Evolutionary conservation across 768 basidiomycete genomes (phyloP).

Genomic region (Polyporus arcularius): DNA sequence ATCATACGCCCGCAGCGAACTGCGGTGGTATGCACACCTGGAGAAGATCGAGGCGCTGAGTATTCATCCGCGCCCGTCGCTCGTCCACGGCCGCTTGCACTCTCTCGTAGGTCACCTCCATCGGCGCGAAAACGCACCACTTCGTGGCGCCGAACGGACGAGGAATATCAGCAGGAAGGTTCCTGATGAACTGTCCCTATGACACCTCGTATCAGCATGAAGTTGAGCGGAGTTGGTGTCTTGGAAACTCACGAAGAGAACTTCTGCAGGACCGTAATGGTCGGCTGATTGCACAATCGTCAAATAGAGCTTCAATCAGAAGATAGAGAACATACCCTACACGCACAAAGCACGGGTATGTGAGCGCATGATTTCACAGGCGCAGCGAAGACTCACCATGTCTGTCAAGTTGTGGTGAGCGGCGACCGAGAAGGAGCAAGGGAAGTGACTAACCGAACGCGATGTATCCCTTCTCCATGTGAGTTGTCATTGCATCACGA

Average conservation of each 20-base stretch:
- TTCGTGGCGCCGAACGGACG: slow-evolving; percentile 74
- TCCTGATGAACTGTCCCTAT: slow-evolving; percentile 67
- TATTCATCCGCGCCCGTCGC: slow-evolving; percentile 66
- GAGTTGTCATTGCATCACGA: slow-evolving; percentile 62
- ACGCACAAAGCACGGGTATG: neutral
- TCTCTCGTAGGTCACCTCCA: slow-evolving; percentile 47
- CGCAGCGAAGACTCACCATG: slow-evolving; percentile 46
- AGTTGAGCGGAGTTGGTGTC: neutral
- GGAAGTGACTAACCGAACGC: slow-evolving; percentile 50
- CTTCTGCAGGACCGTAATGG: slow-evolving; percentile 83
- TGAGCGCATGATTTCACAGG: neutral
- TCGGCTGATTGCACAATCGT: slow-evolving; percentile 53
- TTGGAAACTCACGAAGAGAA: slow-evolving; percentile 60
- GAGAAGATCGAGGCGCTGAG: slow-evolving; percentile 60
- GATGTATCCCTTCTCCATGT: slow-evolving; percentile 58
- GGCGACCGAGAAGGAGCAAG: neutral
- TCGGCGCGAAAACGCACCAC: slow-evolving; percentile 74
- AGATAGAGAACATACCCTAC: slow-evolving; percentile 11
- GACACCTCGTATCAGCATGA: neutral
- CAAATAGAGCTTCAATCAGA: neutral
- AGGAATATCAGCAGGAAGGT: slow-evolving; percentile 40
- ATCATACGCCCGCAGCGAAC: slow-evolving; percentile 2
- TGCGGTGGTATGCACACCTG: slow-evolving; percentile 49
- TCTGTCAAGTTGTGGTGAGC: slow-evolving; percentile 36
- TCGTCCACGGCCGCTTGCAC: slow-evolving; percentile 66